A percentile compares a stretch with the other conserved stretches of the same genome.
phyloP scores from a whole-genome alignment of 257 asterid genomes.

The Nyctanthes arbortristis region DNA sequence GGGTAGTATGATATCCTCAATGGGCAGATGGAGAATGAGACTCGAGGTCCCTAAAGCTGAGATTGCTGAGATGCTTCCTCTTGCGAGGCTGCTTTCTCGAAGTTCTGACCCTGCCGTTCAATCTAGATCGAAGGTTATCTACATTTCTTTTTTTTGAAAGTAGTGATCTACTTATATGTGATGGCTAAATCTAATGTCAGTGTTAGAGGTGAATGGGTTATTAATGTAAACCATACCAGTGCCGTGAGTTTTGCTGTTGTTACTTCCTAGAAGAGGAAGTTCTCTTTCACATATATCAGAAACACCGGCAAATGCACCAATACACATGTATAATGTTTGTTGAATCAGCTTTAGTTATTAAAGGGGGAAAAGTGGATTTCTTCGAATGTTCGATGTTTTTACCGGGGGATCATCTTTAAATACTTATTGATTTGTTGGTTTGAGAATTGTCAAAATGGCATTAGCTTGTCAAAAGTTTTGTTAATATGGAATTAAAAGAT shows the following conservation, averaged over 20 bases:
- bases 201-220: slow-evolving; percentile 14
- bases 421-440: background rate
- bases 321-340: background rate
- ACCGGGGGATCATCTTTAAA: background rate
- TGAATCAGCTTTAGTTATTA: background rate
- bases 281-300: background rate
- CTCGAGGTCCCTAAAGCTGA: slow-evolving; percentile 98
- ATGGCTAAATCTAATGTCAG: slow-evolving; percentile 16
- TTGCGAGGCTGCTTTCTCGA: slow-evolving; percentile 96
- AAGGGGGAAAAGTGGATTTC: background rate
- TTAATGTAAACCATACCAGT: background rate
- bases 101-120: slow-evolving; percentile 99
- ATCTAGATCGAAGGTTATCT: slow-evolving; percentile 95
- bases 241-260: slow-evolving; percentile 11
- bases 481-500: background rate
- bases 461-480: background rate
- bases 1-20: slow-evolving; percentile 91
- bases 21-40: slow-evolving; percentile 99
- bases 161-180: slow-evolving; percentile 24
- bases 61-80: slow-evolving; percentile 99
- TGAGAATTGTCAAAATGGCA: background rate
- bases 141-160: too few species aligned
- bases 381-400: background rate
- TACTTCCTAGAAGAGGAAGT: background rate
- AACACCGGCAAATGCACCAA: slow-evolving; percentile 8